Evolutionary conservation across 805 yeast genomes (phyloP), one percentile per base, ranked within the genome.

Genomic region (Kluyveromyces aestuarii): DNA sequence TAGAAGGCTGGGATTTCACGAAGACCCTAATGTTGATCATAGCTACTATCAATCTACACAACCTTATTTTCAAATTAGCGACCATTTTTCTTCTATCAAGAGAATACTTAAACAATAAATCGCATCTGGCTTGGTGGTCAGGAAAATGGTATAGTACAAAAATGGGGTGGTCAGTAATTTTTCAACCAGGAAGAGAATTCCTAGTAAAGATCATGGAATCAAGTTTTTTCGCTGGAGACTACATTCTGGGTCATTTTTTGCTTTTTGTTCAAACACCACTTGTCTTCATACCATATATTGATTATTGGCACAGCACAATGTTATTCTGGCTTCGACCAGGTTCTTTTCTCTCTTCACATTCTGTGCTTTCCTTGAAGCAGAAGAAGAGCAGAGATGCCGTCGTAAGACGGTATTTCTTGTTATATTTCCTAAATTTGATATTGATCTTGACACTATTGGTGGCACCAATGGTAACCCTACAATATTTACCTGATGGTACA

Each of bases 91-190:
- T 82, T 5, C 61, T 86, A 39, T 76, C 85, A 8, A 72, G 83
- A 44, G 96, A 87, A 57, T 74, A 74, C 55, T 75, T 72, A 49
- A 79, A 75, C 53, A 84, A 76, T 52, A 74, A 70, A 41, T 67
- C 86, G 0, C 85, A 82, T 56, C 61, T 76, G 37, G 82, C 90
- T 2, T 83, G 88, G 87, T 84, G 90, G 89, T 76, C 87, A 10
- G 89, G 90, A 0, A 77, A 73, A 48, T 84, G 91, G 91, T 58
- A 75, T 43, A 73, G 72, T 13, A 72, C 81, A 0, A 81, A 81
- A 0, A 68, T 83, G 41, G 87, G 89, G 0, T 78, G 82, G 79
- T 63, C 74, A 43, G 68, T 78, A 0, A 46, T 83, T 6, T 68
- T 81, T 2, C 89, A 82, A 52, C 89, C 89, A 1, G 50, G 74